Conservation (phyloP, 176 grass and related monocot genomes). For the Oryza longistaminata region DNA sequence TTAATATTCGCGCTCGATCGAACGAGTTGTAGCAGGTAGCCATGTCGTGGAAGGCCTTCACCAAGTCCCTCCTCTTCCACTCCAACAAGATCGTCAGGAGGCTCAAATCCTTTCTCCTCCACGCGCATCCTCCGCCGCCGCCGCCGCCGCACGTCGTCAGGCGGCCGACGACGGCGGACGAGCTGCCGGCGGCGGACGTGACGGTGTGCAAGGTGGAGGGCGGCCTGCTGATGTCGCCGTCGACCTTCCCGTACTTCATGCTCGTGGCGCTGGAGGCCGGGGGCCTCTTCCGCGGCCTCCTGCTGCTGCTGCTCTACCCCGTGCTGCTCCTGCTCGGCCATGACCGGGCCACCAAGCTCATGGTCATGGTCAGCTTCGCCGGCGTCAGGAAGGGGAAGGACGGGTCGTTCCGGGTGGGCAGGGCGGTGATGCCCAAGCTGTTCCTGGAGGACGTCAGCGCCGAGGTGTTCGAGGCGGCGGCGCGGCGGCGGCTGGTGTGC, state of each 20-base stretch:
- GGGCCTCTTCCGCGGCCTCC: constrained; percentile 52
- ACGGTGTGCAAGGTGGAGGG: constrained; percentile 63
- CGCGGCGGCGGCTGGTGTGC: constrained; percentile 44
- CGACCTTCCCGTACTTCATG: constrained; percentile 90
- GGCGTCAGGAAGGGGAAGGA: constrained; percentile 55
- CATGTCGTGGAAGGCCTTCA: constrained; percentile 54
- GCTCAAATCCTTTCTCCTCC: constrained; percentile 42
- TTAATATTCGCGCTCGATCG: background rate
- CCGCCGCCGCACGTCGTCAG: background rate
- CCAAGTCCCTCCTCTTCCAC: constrained; percentile 41
- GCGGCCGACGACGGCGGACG: background rate
- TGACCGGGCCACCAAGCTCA: constrained; percentile 35
- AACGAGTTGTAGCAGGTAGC: background rate
- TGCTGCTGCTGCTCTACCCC: constrained; percentile 66
- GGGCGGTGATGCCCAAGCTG: constrained; percentile 61
- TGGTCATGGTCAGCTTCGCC: constrained; percentile 60
- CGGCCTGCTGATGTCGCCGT: constrained; percentile 48
- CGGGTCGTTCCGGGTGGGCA: constrained; percentile 46
- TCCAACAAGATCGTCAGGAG: constrained; percentile 41
- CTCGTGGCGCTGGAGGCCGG: constrained; percentile 79
- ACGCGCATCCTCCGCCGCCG: constrained; percentile 3
- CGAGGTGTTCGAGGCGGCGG: constrained; percentile 49
- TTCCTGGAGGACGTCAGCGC: constrained; percentile 64
- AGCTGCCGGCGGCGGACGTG: constrained; percentile 9
- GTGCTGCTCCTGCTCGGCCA: constrained; percentile 40